A percentile compares a stretch with the other conserved stretches of the same genome.
These are phyloP conservation scores for Cicer yamashitae DNA, from an alignment of 306 rosid genomes.

Conservation along the genomic window DNA sequence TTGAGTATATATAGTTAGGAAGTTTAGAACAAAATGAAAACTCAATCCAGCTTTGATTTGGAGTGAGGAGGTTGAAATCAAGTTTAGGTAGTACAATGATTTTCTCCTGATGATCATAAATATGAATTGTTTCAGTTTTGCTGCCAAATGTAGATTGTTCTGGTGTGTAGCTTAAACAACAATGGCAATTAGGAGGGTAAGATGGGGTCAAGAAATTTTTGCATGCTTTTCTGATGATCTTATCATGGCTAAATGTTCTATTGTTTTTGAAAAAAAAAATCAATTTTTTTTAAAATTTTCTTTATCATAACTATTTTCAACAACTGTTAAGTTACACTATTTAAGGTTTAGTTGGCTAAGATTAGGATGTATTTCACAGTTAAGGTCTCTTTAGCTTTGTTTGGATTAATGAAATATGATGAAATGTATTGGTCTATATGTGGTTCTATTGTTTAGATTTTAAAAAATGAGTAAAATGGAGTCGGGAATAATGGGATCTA, in stretches of 20 bases:
- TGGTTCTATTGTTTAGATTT: too few relatives aligned
- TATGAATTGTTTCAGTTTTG: constrained; percentile 49
- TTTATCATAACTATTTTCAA: too few relatives aligned
- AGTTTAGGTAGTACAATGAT: constrained; percentile 48
- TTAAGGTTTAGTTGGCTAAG: too few relatives aligned
- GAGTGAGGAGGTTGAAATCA: constrained; percentile 38
- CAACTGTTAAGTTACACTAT: too few relatives aligned
- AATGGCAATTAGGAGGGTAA: constrained; percentile 40
- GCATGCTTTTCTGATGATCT: constrained; percentile 44
- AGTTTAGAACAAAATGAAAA: constrained; percentile 51
- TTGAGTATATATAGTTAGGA: constrained; percentile 54
- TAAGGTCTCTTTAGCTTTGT: too few relatives aligned
- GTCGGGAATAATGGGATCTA: too few relatives aligned
- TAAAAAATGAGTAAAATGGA: too few relatives aligned
- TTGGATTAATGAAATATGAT: too few relatives aligned
- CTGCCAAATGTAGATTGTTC: constrained; percentile 42
- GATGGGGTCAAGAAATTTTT: constrained; percentile 44
- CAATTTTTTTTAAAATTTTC: too few relatives aligned
- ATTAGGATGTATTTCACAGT: too few relatives aligned
- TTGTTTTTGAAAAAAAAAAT: too few relatives aligned
- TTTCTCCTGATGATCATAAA: constrained; percentile 41
- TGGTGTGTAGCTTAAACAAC: constrained; percentile 33
- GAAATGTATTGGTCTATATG: too few relatives aligned
- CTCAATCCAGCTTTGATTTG: constrained; percentile 42
- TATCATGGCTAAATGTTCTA: constrained; percentile 37